Evolutionary conservation across 768 basidiomycete species (phyloP).

Genomic region (Clathrus columnatus): DNA sequence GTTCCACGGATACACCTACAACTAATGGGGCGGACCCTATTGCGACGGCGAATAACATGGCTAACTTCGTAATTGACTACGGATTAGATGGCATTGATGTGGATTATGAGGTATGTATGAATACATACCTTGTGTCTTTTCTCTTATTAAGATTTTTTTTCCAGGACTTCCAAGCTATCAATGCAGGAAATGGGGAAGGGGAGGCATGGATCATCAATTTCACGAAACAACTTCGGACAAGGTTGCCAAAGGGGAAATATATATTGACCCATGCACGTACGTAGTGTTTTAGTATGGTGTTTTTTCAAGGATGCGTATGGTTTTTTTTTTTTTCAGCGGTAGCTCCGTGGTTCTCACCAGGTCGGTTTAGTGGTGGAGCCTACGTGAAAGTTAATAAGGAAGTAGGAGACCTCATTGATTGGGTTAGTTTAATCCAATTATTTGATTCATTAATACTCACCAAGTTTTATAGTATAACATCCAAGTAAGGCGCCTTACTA

Average conservation of each 20-base stretch:
- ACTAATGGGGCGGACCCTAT: background rate
- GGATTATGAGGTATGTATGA: background rate
- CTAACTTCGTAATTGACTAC: background rate
- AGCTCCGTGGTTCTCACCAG: conserved; percentile 34
- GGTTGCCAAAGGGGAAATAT: conserved; percentile 39
- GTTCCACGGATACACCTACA: background rate
- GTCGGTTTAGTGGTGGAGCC: conserved; percentile 31
- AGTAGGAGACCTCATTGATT: conserved; percentile 55
- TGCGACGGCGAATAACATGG: background rate
- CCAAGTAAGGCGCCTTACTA: conserved; percentile 5
- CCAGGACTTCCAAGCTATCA: conserved; percentile 23
- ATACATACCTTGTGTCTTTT: too few relatives aligned
- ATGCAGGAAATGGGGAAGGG: conserved; percentile 18
- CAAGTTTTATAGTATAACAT: conserved; percentile 13
- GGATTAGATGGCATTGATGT: background rate
- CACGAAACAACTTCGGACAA: conserved; percentile 39
- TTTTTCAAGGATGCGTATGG: background rate
- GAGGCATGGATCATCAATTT: conserved; percentile 47
- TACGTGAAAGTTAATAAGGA: conserved; percentile 45
- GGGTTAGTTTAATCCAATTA: conserved; percentile 34
- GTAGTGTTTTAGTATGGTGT: conserved; percentile 13
- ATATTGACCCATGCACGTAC: conserved; percentile 50
- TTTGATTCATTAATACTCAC: conserved; percentile 15
- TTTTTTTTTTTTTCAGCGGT: conserved; percentile 24
- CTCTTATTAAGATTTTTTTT: too few relatives aligned